These are phyloP conservation scores for Bimuria novae-zelandiae DNA, from an alignment of 2,329 filamentous ascomycete genomes.

Conservation along the genomic window DNA sequence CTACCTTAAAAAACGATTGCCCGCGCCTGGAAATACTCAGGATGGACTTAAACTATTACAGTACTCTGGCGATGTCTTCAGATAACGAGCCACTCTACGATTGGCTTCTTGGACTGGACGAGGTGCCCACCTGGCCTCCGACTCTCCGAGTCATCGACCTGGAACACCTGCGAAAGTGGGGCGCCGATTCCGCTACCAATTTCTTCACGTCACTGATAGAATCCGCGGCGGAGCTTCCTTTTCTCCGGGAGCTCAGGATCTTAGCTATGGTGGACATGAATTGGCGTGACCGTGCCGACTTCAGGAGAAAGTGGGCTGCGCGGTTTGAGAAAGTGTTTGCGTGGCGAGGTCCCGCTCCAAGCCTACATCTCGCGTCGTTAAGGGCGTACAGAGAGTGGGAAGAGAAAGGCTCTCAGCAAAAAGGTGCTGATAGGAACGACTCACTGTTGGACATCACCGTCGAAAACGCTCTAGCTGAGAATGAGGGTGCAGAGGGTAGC, in stretches of 20 bases:
- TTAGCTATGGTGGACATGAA: slow-evolving; percentile 68
- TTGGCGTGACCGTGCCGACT: slow-evolving; percentile 80
- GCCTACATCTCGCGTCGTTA: slow-evolving; percentile 48
- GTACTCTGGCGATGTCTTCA: slow-evolving; percentile 67
- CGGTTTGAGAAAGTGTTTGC: slow-evolving; percentile 71
- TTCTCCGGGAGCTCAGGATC: slow-evolving; percentile 72
- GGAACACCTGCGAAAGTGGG: slow-evolving; percentile 77
- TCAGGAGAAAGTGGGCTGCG: slow-evolving; percentile 78
- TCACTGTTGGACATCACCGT: slow-evolving; percentile 29
- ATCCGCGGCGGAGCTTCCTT: slow-evolving; percentile 66
- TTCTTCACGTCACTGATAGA: slow-evolving; percentile 81
- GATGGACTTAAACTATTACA: slow-evolving; percentile 81
- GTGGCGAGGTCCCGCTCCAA: slow-evolving; percentile 53
- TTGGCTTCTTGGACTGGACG: slow-evolving; percentile 62
- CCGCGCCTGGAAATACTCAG: slow-evolving; percentile 71
- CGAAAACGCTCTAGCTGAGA: slow-evolving; percentile 11
- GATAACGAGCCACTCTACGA: slow-evolving; percentile 79
- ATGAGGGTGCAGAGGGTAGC: not conserved
- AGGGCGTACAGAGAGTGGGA: slow-evolving; percentile 51
- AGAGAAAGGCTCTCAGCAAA: slow-evolving; percentile 33
- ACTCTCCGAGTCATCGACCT: slow-evolving; percentile 74
- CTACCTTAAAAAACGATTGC: slow-evolving; percentile 67
- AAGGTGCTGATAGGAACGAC: slow-evolving; percentile 24
- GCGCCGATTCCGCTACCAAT: slow-evolving; percentile 68
- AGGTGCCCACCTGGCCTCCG: slow-evolving; percentile 78